Percentiles rank a stretch among this genome's conserved stretches.
These are phyloP conservation scores for Acanthamoeba lenticulata DNA, from an alignment of 208 protist species.

Conservation along the genomic window DNA sequence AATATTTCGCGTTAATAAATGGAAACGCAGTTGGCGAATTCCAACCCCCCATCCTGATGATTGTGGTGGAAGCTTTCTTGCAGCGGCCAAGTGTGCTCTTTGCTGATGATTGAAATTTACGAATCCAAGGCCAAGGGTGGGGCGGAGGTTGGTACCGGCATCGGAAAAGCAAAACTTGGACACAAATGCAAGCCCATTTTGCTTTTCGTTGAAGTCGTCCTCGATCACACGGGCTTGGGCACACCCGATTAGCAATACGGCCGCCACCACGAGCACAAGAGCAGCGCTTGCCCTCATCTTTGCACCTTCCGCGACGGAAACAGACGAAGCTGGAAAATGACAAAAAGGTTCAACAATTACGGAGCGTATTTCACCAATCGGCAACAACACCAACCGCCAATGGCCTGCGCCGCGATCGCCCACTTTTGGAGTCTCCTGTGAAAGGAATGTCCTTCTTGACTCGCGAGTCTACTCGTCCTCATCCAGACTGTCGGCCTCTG, in stretches of 20 bases:
- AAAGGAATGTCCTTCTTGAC: neutral
- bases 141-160: neutral
- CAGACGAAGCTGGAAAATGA: neutral
- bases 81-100: too few relatives aligned
- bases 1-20: too few relatives aligned
- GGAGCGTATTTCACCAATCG: neutral
- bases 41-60: too few relatives aligned
- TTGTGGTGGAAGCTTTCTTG: too few relatives aligned
- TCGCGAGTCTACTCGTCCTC: too few relatives aligned
- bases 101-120: too few relatives aligned
- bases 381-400: too few relatives aligned
- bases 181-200: neutral
- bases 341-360: neutral
- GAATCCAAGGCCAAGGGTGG: neutral
- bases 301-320: neutral
- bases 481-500: too few relatives aligned
- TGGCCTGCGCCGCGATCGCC: too few relatives aligned
- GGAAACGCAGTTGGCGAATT: neutral
- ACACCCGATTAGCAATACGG: neutral
- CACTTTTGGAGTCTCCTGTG: too few relatives aligned
- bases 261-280: neutral
- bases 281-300: neutral
- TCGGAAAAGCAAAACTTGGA: slow-evolving; percentile 16
- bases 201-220: neutral
- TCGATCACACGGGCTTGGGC: neutral